phyloP scores from a whole-genome alignment of 345 rosid genomes.

The Bruguiera parviflora region DNA sequence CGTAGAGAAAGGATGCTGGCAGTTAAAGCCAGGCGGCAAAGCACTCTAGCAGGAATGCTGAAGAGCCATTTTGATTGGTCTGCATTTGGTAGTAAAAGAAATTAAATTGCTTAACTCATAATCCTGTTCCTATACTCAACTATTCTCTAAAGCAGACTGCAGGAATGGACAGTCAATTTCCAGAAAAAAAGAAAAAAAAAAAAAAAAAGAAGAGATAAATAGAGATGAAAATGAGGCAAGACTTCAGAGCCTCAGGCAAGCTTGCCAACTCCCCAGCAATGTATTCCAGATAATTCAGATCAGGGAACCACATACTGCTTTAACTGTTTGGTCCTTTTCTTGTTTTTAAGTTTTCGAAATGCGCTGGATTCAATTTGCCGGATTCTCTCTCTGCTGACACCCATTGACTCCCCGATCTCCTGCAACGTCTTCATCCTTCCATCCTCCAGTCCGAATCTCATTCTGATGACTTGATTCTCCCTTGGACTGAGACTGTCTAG shows the following conservation, averaged over 20 bases:
- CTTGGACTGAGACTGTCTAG: conserved; percentile 64
- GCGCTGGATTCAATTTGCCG: conserved; percentile 82
- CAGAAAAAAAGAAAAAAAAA: conserved; percentile 1
- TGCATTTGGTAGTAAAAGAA: conserved; percentile 6
- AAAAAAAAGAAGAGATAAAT: not conserved
- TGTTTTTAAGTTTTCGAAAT: conserved; percentile 77
- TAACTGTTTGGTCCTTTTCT: conserved; percentile 71
- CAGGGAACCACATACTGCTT: conserved; percentile 56
- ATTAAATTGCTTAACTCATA: conserved; percentile 15
- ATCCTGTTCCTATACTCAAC: conserved; percentile 33
- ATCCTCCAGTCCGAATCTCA: conserved; percentile 89
- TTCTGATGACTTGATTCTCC: conserved; percentile 73
- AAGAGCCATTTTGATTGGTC: not conserved
- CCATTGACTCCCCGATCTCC: conserved; percentile 85
- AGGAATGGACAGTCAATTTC: conserved; percentile 7
- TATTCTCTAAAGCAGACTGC: conserved; percentile 8
- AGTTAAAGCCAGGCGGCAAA: not conserved
- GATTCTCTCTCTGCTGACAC: conserved; percentile 87
- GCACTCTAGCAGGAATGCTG: no score
- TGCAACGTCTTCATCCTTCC: conserved; percentile 91
- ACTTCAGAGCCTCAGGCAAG: conserved; percentile 7
- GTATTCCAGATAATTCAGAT: conserved; percentile 1
- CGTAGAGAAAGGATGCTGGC: not conserved
- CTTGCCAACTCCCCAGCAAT: conserved; percentile 13
- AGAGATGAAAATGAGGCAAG: conserved; percentile 12